Conservation (phyloP, 352 stramenopile genomes). For the Phytopythium ostracodes region DNA sequence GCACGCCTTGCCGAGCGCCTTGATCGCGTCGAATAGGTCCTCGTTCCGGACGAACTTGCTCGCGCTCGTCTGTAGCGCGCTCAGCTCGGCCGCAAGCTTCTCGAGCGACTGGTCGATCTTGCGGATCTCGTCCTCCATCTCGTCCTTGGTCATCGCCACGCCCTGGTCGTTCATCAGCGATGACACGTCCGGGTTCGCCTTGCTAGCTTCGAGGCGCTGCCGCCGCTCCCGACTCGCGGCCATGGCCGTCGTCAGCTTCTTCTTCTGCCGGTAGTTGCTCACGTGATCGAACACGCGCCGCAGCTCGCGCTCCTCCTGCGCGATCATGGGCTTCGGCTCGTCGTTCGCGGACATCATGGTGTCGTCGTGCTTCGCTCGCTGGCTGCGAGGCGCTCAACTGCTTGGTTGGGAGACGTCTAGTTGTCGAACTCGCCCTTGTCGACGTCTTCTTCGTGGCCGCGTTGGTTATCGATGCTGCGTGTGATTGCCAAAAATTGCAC, state of each 20-base stretch:
- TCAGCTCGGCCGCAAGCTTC: slow-evolving; percentile 42
- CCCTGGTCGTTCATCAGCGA: slow-evolving; percentile 75
- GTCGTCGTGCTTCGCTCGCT: no score
- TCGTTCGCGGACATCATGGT: slow-evolving; percentile 74
- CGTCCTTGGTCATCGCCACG: slow-evolving; percentile 69
- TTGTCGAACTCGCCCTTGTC: slow-evolving; percentile 8
- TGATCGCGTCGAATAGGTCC: slow-evolving; percentile 93
- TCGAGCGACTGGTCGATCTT: slow-evolving; percentile 58
- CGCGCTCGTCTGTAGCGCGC: slow-evolving; percentile 40
- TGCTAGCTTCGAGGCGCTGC: slow-evolving; percentile 50
- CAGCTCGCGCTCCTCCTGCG: slow-evolving; percentile 94
- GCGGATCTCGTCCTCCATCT: slow-evolving; percentile 76
- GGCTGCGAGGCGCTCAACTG: slow-evolving; percentile 2
- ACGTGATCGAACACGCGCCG: slow-evolving; percentile 93
- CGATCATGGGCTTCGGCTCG: slow-evolving; percentile 85
- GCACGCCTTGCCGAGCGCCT: slow-evolving; percentile 89
- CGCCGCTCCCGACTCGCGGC: slow-evolving; percentile 50
- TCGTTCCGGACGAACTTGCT: slow-evolving; percentile 85
- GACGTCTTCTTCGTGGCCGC: not conserved
- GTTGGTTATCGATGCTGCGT: not conserved
- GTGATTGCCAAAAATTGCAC: not conserved
- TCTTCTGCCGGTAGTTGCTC: slow-evolving; percentile 89
- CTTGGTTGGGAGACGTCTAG: not conserved
- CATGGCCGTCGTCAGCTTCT: slow-evolving; percentile 49
- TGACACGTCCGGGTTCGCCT: slow-evolving; percentile 69